Conservation (phyloP, 2,329 filamentous ascomycete genomes). For the Chaetomium strumarium region DNA sequence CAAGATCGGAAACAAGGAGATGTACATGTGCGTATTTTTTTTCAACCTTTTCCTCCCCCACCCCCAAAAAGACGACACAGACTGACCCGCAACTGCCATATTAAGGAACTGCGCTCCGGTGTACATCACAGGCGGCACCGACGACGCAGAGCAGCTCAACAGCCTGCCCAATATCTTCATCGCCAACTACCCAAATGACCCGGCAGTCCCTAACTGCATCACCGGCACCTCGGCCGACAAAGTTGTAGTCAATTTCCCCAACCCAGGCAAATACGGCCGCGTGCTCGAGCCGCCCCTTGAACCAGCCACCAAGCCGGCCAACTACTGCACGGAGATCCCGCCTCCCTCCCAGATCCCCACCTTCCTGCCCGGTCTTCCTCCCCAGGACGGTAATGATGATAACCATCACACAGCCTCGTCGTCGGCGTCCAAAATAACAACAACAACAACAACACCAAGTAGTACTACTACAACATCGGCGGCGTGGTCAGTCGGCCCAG, state of each 20-base stretch:
- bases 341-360: constrained; percentile 1
- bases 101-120: constrained; percentile 54
- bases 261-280: constrained; percentile 39
- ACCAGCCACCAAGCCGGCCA: constrained; percentile 5
- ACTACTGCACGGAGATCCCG: constrained; percentile 18
- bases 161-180: constrained; percentile 53
- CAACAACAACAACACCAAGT: too few relatives aligned
- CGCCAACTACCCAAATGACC: constrained; percentile 42
- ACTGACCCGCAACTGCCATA: not conserved
- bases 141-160: constrained; percentile 29
- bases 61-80: not conserved
- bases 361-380: constrained; percentile 4
- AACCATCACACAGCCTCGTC: too few relatives aligned
- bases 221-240: constrained; percentile 38
- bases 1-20: constrained; percentile 54
- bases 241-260: constrained; percentile 47
- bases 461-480: too few relatives aligned
- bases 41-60: not conserved
- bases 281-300: constrained; percentile 7
- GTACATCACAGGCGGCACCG: constrained; percentile 35
- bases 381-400: too few relatives aligned
- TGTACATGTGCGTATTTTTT: constrained; percentile 49
- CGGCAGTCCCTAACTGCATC: constrained; percentile 29
- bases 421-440: too few relatives aligned
- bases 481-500: too few relatives aligned